Evolutionary conservation across 148 eudicot genomes (phyloP).

Genomic region (Rhododendron williamsianum): DNA sequence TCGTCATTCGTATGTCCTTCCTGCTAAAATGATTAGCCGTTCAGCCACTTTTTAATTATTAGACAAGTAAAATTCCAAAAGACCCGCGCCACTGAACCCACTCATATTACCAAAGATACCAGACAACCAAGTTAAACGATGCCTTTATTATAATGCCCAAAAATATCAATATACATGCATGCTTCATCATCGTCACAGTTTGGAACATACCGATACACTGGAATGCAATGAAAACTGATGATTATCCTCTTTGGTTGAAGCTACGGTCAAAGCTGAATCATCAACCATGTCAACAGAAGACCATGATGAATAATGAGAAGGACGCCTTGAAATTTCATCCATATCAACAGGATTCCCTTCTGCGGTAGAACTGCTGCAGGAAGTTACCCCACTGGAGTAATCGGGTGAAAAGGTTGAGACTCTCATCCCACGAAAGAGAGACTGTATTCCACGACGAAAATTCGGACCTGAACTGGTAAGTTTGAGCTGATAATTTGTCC

Average conservation of each 20-base stretch:
- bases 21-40: slow-evolving; percentile 27
- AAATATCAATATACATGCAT: not conserved
- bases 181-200: not conserved
- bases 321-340: slow-evolving; percentile 20
- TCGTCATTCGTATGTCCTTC: slow-evolving; percentile 39
- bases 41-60: not conserved
- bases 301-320: slow-evolving; percentile 14
- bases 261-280: slow-evolving; percentile 6
- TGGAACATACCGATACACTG: slow-evolving; percentile 40
- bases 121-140: not conserved
- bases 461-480: not conserved
- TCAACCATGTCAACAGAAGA: slow-evolving; percentile 26
- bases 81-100: not conserved
- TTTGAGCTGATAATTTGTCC: slow-evolving; percentile 5
- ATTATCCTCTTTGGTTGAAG: not conserved
- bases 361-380: slow-evolving; percentile 12
- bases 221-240: slow-evolving; percentile 32
- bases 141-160: not conserved
- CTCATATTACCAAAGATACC: not conserved
- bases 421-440: slow-evolving; percentile 19
- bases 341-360: slow-evolving; percentile 20
- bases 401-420: not conserved
- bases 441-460: slow-evolving; percentile 15
- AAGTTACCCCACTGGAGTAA: slow-evolving; percentile 17
- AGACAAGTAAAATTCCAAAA: not conserved